Conservation (phyloP, 108 stramenopile genomes). For the Skeletonema menzelii region DNA sequence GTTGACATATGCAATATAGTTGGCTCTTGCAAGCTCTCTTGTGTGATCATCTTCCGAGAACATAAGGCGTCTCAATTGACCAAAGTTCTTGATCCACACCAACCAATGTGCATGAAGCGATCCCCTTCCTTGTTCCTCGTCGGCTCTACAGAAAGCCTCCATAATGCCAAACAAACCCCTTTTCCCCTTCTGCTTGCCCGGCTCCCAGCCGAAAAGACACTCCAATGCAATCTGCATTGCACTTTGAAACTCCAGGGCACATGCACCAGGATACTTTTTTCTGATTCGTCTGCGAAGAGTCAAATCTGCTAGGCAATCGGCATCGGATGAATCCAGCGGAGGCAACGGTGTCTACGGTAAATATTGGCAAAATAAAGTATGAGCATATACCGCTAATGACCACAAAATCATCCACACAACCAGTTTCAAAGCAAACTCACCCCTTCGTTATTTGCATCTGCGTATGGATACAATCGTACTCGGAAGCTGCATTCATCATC, state of each 20-base stretch:
- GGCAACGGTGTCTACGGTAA: not conserved
- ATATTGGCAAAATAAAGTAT: not conserved
- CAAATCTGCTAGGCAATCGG: constrained; percentile 15
- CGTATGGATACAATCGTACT: constrained; percentile 11
- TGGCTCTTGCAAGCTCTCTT: not conserved
- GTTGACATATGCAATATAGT: constrained; percentile 1
- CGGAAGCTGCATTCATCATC: constrained; percentile 24
- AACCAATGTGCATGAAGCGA: constrained; percentile 24
- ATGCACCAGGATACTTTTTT: constrained; percentile 19
- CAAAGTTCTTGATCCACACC: constrained; percentile 10
- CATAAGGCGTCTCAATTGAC: not conserved
- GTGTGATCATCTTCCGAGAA: constrained; percentile 5
- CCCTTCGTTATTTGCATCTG: not conserved
- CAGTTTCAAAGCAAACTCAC: constrained; percentile 3
- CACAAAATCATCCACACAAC: not conserved
- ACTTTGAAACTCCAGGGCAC: constrained; percentile 22
- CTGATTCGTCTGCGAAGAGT: constrained; percentile 4
- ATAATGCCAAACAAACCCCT: constrained; percentile 14
- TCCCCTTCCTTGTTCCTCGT: constrained; percentile 26
- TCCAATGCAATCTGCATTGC: constrained; percentile 20
- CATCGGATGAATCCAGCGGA: constrained; percentile 1
- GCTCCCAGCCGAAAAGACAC: constrained; percentile 14
- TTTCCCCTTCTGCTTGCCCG: not conserved
- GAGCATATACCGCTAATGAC: not conserved
- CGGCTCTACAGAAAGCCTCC: constrained; percentile 4